phyloP scores from a whole-genome alignment of 306 rosid species.

The Hippophae tibetana region DNA sequence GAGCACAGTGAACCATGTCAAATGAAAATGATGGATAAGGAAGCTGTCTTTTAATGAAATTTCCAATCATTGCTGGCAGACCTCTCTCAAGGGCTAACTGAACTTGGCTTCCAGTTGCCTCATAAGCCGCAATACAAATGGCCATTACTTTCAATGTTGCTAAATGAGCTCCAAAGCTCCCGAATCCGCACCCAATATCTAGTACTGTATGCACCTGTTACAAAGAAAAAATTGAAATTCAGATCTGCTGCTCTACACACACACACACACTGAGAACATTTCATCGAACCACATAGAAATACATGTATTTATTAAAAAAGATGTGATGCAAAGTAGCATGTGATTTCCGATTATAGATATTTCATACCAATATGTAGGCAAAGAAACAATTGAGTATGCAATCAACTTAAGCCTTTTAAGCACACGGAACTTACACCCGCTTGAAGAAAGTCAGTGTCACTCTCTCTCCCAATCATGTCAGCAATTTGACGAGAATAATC shows the following conservation, averaged over 20 bases:
- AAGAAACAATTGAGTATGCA: no score
- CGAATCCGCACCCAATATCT: constrained; percentile 95
- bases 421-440: constrained; percentile 64
- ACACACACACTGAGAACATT: background rate
- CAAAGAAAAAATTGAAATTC: constrained; percentile 3
- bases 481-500: constrained; percentile 93
- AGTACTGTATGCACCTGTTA: constrained; percentile 59
- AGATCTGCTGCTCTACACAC: background rate
- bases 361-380: no score
- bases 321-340: no score
- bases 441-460: constrained; percentile 67
- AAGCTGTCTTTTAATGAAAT: constrained; percentile 67
- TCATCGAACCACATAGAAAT: background rate
- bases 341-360: no score
- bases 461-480: constrained; percentile 83
- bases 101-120: constrained; percentile 98
- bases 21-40: constrained; percentile 88
- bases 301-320: no score
- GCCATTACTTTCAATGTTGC: constrained; percentile 74
- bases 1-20: constrained; percentile 98
- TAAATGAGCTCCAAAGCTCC: constrained; percentile 96
- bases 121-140: constrained; percentile 82
- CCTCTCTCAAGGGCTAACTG: constrained; percentile 98
- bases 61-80: constrained; percentile 93
- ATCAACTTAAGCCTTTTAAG: no score